Evolutionary conservation across 352 stramenopile genomes (phyloP), one percentile per base, ranked within the genome.

Genomic region (Thraustotheca clavata): DNA sequence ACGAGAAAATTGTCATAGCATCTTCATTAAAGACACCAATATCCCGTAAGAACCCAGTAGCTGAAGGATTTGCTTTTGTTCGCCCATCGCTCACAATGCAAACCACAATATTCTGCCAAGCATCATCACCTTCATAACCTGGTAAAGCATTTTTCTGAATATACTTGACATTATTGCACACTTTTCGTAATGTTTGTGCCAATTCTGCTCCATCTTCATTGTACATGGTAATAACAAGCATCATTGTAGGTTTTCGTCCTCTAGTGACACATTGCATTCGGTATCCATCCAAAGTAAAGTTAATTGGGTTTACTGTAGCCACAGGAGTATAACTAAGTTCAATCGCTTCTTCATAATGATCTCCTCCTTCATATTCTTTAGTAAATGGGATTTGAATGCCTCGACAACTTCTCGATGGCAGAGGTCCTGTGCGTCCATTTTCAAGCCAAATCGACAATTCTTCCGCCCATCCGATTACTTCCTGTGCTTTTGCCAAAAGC

Each of bases 181-280:
- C 59, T 26, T 66, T 66, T 4, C 59, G 59, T 1, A 66, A 27
- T 4, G 59, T 66, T 47, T 55, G 41, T 1, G 40, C 40, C 18
- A 66, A 31, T 38, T 66, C 59, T n/a, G 14, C 48, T 5, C 22
- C 59, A 31, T 66, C 59, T 59, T 66, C 59, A 47, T 66, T 66
- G 59, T 66, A 66, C 59, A 66, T 66, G 35, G 59, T 66, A 22
- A 66, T 66, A 47, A 66, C 59, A 2, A 66, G 22, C 59, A 66
- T 66, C 59, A 66, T 55, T 16, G 40, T 66, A 14, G 59, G 59
- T 26, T 59, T 55, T 0, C 59, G 40, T 14, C 48, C 48, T 26
- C 48, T 32, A 39, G 40, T 32, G 9, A 66, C 31, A 22, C 59
- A 66, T 34, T 66, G 40, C 59, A 66, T 55, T n/a, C 40, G 40